Evolutionary conservation across 1,284 basidiomycete species (phyloP), one percentile per base, ranked within the genome.

Genomic region (Tilletiaria anomala): DNA sequence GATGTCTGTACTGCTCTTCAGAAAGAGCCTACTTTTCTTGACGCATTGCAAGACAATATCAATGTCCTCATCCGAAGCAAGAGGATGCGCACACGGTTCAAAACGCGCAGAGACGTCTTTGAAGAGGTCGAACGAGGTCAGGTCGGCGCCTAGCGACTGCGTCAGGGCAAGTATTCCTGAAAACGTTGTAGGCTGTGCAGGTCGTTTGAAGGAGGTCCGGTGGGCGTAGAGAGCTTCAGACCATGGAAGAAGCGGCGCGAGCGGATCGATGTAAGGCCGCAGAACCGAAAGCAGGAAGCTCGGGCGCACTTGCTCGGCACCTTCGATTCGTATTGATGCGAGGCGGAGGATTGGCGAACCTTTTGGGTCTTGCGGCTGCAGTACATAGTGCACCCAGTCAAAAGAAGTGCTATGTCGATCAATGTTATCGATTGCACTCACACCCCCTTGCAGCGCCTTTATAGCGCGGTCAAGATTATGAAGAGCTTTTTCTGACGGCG

Each of bases 1-100:
- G 3, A 96, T 74, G 61, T 96, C 88, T 1, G 91, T 96, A 2
- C 83, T 77, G 1, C 80, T 86, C 57, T 83, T 87, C 17, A 91
- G 64, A 57, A 78, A 88, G 54, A 82, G 78, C 22, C 83, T 71
- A 1, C 84, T 79, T 39, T 77, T 77, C 64, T 8, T 8, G n/a
- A n/a, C n/a, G 26, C 26, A 29, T 8, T 29, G 10, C 26, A 29
- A n/a, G 10, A 29, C 26, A 29, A 29, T 29, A 8, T 29, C 26
- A 8, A 29, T n/a, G n/a, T 29, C 26, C 26, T 29, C 26, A 8
- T 29, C 10, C 26, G 10, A 8, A 29, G 26, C 26, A 8, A 8
- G 10, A 8, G 26, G 26, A 8, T 29, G 26, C 10, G 8, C n/a
- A n/a, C 10, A 29, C 10, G 26, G 26, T n/a, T 29, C 26, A n/a